These are phyloP conservation scores for Lentinula detonsa DNA, from an alignment of 768 basidiomycete genomes.

Conservation along the genomic window DNA sequence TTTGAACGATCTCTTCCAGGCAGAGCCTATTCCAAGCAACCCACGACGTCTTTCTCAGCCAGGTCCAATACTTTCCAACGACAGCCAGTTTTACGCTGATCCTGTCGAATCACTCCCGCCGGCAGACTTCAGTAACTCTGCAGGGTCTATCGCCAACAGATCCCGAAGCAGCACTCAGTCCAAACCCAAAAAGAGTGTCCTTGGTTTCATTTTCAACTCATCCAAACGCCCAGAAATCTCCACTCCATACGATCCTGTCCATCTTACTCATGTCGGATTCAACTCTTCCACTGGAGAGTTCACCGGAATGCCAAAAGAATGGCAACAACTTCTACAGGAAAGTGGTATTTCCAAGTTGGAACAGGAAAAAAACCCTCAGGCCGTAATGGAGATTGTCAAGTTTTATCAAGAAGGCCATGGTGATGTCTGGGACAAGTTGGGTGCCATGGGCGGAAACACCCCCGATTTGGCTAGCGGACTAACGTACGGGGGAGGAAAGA, in stretches of 20 bases:
- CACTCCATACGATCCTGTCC: conserved; percentile 97
- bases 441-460: conserved; percentile 37
- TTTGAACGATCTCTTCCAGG: conserved; percentile 66
- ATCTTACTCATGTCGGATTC: conserved; percentile 99
- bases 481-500: conserved; percentile 17
- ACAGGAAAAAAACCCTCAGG: conserved; percentile 97
- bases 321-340: conserved; percentile 96
- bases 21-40: background rate
- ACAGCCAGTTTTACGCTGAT: conserved; percentile 36
- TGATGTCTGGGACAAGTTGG: conserved; percentile 85
- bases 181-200: conserved; percentile 61
- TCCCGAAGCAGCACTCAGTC: conserved; percentile 41
- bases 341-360: conserved; percentile 91
- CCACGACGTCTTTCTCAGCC: conserved; percentile 1
- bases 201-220: conserved; percentile 72
- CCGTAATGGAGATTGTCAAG: conserved; percentile 97
- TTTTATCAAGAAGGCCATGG: conserved; percentile 91
- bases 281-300: conserved; percentile 98
- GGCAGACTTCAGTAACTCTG: conserved; percentile 7
- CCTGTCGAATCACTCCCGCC: conserved; percentile 34
- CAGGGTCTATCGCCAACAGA: conserved; percentile 13
- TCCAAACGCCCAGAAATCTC: conserved; percentile 87
- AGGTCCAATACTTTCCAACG: background rate
- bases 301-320: conserved; percentile 96
- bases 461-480: conserved; percentile 13